phyloP scores from a whole-genome alignment of 139 green algal species.

The Chara braunii region DNA sequence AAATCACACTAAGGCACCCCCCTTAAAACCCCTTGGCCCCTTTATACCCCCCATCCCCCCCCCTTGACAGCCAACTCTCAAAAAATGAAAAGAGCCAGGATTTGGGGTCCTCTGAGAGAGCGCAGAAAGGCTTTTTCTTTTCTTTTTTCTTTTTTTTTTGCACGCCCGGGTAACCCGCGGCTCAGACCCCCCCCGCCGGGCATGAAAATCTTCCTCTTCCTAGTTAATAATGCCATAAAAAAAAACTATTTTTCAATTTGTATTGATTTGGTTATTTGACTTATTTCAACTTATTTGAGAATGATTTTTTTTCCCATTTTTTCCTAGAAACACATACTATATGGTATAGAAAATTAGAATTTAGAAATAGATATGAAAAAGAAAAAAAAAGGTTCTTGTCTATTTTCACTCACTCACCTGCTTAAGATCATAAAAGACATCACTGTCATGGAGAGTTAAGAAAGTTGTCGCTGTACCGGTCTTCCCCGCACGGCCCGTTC shows the following conservation, averaged over 20 bases:
- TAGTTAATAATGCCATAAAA: background rate
- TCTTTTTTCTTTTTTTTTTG: too few species aligned
- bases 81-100: too few species aligned
- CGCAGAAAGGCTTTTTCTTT: too few species aligned
- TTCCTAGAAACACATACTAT: background rate
- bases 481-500: constrained; percentile 58
- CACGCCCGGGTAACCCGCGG: too few species aligned
- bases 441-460: constrained; percentile 64
- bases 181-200: too few species aligned
- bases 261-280: background rate
- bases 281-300: background rate
- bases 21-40: too few species aligned
- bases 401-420: constrained; percentile 34
- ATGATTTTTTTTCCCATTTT: background rate
- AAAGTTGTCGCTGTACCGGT: constrained; percentile 75
- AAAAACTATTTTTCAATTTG: background rate
- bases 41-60: too few species aligned
- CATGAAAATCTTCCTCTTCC: too few species aligned
- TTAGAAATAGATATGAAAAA: background rate
- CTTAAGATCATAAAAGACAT: constrained; percentile 91
- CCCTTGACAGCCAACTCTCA: too few species aligned
- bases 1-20: too few species aligned
- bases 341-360: constrained; percentile 1
- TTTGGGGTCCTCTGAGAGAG: too few species aligned
- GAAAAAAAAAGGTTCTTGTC: too few species aligned